phyloP scores from a whole-genome alignment of 73 alveolate genomes.

The Paramecium primaurelia region DNA sequence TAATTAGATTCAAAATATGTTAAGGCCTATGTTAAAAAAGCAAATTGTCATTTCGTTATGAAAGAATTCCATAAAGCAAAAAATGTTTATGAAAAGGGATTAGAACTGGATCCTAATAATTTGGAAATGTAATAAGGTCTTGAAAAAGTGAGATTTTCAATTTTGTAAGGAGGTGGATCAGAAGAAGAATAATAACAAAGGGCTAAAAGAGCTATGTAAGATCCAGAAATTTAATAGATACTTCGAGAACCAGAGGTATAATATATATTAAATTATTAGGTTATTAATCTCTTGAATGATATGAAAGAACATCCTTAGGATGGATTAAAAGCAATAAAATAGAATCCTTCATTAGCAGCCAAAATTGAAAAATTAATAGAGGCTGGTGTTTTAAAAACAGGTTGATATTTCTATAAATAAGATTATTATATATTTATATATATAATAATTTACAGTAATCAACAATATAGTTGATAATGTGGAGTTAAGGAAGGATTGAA shows the following conservation, averaged over 20 bases:
- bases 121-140: constrained; percentile 76
- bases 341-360: constrained; percentile 90
- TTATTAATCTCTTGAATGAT: not conserved
- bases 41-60: constrained; percentile 79
- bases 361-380: constrained; percentile 95
- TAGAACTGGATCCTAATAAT: constrained; percentile 83
- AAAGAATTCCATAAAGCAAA: constrained; percentile 93
- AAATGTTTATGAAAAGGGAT: constrained; percentile 82
- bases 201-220: constrained; percentile 97
- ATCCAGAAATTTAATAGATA: constrained; percentile 95
- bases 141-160: constrained; percentile 74
- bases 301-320: constrained; percentile 84
- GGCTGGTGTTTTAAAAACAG: constrained; percentile 95
- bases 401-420: constrained; percentile 52
- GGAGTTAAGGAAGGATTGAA: not conserved
- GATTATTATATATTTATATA: not conserved
- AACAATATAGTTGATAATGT: not conserved
- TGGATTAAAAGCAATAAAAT: constrained; percentile 73
- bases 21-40: constrained; percentile 89
- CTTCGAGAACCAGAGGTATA: constrained; percentile 86
- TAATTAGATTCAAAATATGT: constrained; percentile 84
- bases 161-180: constrained; percentile 72
- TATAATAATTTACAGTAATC: not conserved
- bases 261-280: constrained; percentile 72
- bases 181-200: constrained; percentile 88